phyloP scores from a whole-genome alignment of 176 grass and related monocot species.

The Zea luxurians region DNA sequence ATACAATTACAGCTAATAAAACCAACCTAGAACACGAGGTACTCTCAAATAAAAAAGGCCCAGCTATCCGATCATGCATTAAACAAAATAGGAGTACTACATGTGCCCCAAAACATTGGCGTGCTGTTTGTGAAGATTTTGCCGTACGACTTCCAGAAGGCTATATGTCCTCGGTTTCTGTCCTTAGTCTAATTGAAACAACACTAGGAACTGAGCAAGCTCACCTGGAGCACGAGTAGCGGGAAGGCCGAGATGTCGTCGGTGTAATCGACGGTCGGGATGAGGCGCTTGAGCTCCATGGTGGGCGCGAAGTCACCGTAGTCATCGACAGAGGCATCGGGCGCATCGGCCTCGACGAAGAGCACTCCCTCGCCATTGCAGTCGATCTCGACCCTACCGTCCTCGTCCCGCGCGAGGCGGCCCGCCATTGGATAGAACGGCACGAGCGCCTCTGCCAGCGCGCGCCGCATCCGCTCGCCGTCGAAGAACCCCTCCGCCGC shows the following conservation, averaged over 20 bases:
- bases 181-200: not conserved
- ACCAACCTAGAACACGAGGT: constrained; percentile 4
- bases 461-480: constrained; percentile 48
- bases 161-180: not conserved
- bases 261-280: constrained; percentile 70
- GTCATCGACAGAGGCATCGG: constrained; percentile 49
- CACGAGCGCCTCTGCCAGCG: constrained; percentile 67
- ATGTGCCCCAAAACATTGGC: not conserved
- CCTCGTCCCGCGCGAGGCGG: constrained; percentile 65
- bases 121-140: not conserved
- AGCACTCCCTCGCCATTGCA: constrained; percentile 77
- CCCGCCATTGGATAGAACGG: constrained; percentile 86
- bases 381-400: constrained; percentile 81
- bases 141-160: not conserved
- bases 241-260: constrained; percentile 80
- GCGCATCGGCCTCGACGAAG: constrained; percentile 77
- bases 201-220: not conserved
- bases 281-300: constrained; percentile 76
- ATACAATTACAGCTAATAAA: not conserved
- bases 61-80: constrained; percentile 1
- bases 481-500: constrained; percentile 51
- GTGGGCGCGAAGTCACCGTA: constrained; percentile 90
- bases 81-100: not conserved
- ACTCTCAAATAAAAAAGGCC: not conserved
- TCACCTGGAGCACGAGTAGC: constrained; percentile 83